Evolutionary conservation across 306 rosid species (phyloP), one percentile per base, ranked within the genome.

Genomic region (Purshia tridentata): DNA sequence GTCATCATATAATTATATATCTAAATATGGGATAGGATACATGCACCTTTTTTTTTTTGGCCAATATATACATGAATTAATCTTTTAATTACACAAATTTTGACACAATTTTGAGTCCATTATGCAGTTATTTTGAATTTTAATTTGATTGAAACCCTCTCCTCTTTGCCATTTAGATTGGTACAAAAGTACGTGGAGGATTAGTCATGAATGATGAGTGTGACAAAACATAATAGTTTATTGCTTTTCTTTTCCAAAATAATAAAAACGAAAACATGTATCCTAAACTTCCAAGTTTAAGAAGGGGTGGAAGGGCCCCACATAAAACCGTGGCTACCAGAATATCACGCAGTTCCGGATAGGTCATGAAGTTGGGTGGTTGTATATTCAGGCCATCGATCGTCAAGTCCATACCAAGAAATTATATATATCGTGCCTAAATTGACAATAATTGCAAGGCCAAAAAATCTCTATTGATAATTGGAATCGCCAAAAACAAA

Each of bases 291-390:
- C 8, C 4, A 8, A 44, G 6, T 44, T 5, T 44, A 6, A 44
- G 9, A 6, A 57, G 13, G 11, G 16, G 15, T 14, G 42, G 13
- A 58, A 62, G 42, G 47, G 76, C 14, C 14, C 76, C 47, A 46
- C 47, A 13, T 59, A 20, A 59, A 50, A 56, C 29, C 78, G 78
- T 74, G 71, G 64, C 62, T 10, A 18, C 29, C 8, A 20, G 15
- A 63, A 44, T 22, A 64, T 64, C 78, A 64, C 46, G 13, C 22
- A 69, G n/a, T 59, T 59, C 5, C 2, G 23, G 68, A 69, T 39
- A n/a, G 62, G 45, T 13, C 72, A 49, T 29, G 18, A 42, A 19
- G 15, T 71, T 19, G 52, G 42, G 53, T 40, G 50, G 51, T 71
- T 39, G 39, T 10, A 22, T 12, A 11, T 10, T 56, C n/a, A 3